Percentiles rank a stretch among this genome's conserved stretches.
Conservation (phyloP, 129 eudicot genomes). For the Helianthus tuberosus region DNA sequence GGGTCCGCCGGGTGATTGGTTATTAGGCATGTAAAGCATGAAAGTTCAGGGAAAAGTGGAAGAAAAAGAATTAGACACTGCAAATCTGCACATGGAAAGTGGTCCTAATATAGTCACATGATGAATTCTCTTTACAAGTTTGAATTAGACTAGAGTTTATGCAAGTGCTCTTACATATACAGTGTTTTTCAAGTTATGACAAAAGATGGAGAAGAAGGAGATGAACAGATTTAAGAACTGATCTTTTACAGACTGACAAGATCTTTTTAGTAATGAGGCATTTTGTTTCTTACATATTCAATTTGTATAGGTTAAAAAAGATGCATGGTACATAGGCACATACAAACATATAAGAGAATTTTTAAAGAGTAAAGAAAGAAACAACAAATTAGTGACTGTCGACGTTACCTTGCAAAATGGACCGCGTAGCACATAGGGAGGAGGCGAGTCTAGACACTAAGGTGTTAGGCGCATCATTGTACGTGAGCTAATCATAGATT, state of each 20-base stretch:
- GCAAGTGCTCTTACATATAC: too few relatives aligned
- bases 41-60: too few relatives aligned
- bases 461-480: not conserved
- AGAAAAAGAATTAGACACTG: too few relatives aligned
- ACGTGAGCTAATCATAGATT: not conserved
- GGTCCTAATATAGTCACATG: too few relatives aligned
- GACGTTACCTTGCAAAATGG: not conserved
- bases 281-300: not conserved
- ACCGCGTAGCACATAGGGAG: not conserved
- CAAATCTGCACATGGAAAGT: too few relatives aligned
- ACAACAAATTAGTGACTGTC: not conserved
- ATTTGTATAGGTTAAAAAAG: not conserved
- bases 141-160: too few relatives aligned
- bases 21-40: too few relatives aligned
- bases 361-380: not conserved
- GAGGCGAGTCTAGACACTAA: constrained; percentile 7
- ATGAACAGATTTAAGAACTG: not conserved
- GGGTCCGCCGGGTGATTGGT: too few relatives aligned
- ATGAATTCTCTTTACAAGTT: too few relatives aligned
- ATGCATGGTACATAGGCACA: not conserved
- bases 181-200: too few relatives aligned
- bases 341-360: not conserved
- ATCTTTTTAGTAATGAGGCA: not conserved
- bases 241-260: not conserved
- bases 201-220: too few relatives aligned